Base-by-base conservation (phyloP, 768 basidiomycete genomes). In the Suillus subalutaceus region DNA sequence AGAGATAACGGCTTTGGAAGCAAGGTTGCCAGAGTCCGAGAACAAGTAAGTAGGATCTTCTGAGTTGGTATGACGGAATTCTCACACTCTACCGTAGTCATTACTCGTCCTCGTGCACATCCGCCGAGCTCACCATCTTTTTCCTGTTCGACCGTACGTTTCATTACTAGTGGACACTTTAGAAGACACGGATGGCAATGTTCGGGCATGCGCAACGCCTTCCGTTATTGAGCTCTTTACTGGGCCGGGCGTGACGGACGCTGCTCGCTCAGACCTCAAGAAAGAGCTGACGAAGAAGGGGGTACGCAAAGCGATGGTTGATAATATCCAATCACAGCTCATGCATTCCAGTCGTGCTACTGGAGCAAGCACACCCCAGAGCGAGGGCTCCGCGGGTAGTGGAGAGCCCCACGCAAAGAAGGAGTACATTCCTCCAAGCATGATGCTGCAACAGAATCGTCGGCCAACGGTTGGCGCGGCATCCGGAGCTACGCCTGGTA, bases 181-280 rank as follows among this genome's bases (percentile, higher is more conserved):
- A 38, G 93, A 98, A 80, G 97, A 99, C 77, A 87, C 89, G 1
- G 97, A 99, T 73, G 86, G 91, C 23, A 87, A 88, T 70, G 97
- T 99, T 62, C 90, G 97, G 53, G 91, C 95, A 64, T 90, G 89
- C 73, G 90, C 96, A 9, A 87, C 90, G 59, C 85, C 87, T 70
- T 89, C 93, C 1, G 85, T 94, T 65, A 85, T 97, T 18, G 88
- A 90, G 69, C 83, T 99, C 63, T 97, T 98, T 73, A 89, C 93
- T 1, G 92, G 93, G 18, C 85, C 90, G 0, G 87, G 86, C 6
- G 93, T 94, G 16, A 88, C 90, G 3, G 91, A 96, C 73, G 89
- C 88, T 9, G 97, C 97, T 4, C 89, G 93, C 62, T 88, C 95
- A 5, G 97, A 99, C 75, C 83, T 99, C 63, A 98, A 97, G 84